Evolutionary conservation across 352 stramenopile species (phyloP).

Genomic region (Globisporangium viniferum): DNA sequence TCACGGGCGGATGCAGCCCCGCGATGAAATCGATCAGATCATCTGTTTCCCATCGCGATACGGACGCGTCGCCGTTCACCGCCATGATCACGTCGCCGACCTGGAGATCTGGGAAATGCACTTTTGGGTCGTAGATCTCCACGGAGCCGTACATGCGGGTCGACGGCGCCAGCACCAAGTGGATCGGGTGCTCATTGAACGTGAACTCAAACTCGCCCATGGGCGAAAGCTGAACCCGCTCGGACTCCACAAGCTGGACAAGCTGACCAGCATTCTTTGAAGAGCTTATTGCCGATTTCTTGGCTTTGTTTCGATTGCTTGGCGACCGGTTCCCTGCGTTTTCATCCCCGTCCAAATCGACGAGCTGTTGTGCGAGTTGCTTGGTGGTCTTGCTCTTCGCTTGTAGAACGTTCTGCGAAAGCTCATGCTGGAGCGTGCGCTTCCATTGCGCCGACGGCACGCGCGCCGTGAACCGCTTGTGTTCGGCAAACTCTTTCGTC

Average conservation of each 20-base stretch:
- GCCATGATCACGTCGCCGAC: constrained; percentile 68
- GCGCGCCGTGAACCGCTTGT: constrained; percentile 41
- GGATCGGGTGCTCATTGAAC: constrained; percentile 49
- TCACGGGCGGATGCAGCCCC: constrained; percentile 40
- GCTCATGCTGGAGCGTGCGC: constrained; percentile 52
- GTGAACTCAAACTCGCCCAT: constrained; percentile 61
- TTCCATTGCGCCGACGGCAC: constrained; percentile 69
- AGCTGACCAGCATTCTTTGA: neutral
- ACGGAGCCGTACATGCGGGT: constrained; percentile 74
- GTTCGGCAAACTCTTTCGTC: constrained; percentile 16
- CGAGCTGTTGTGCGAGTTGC: constrained; percentile 26
- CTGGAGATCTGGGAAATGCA: constrained; percentile 35
- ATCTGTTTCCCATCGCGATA: constrained; percentile 44
- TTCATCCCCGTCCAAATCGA: constrained; percentile 13
- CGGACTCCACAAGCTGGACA: neutral
- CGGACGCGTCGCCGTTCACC: constrained; percentile 50
- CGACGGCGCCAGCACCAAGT: constrained; percentile 51
- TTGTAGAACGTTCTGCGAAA: constrained; percentile 34
- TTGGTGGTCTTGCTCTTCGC: constrained; percentile 19
- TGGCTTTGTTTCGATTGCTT: constrained; percentile 15
- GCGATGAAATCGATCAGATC: constrained; percentile 59
- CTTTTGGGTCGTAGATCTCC: constrained; percentile 67
- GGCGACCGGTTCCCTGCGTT: constrained; percentile 15
- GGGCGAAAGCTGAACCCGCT: constrained; percentile 26
- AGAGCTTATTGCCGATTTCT: neutral